Conservation (phyloP, 352 stramenopile species). For the Pythium biforme region DNA sequence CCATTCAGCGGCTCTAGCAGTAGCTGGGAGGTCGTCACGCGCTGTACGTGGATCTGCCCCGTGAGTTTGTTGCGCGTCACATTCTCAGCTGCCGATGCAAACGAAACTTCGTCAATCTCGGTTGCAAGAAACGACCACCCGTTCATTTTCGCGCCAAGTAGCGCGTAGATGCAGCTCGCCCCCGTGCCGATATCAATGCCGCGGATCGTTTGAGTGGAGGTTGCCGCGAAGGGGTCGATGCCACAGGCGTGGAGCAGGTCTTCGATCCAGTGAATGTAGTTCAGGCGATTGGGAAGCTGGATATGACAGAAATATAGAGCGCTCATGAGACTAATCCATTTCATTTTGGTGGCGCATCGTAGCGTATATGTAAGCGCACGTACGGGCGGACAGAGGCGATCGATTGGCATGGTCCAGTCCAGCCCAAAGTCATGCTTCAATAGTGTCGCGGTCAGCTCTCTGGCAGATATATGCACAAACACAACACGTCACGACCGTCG, state of each 20-base stretch:
- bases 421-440: conserved; percentile 90
- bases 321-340: background rate
- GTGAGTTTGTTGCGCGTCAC: conserved; percentile 87
- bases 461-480: no score
- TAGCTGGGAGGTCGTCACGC: conserved; percentile 40
- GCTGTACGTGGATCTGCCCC: conserved; percentile 52
- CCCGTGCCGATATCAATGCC: conserved; percentile 96
- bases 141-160: conserved; percentile 88
- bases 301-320: background rate
- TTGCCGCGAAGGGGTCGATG: conserved; percentile 30
- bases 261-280: conserved; percentile 97
- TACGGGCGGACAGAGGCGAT: conserved; percentile 94
- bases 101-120: conserved; percentile 91
- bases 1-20: conserved; percentile 48
- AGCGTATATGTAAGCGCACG: conserved; percentile 14
- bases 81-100: conserved; percentile 82
- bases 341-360: background rate
- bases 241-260: conserved; percentile 75
- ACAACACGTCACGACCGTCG: background rate
- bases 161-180: conserved; percentile 94
- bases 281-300: conserved; percentile 87
- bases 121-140: conserved; percentile 93
- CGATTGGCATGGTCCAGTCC: conserved; percentile 89
- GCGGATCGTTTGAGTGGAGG: conserved; percentile 28
- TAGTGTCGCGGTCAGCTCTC: conserved; percentile 91